Conservation (phyloP, 441 rosid species). For the Arabidopsis lyrata region DNA sequence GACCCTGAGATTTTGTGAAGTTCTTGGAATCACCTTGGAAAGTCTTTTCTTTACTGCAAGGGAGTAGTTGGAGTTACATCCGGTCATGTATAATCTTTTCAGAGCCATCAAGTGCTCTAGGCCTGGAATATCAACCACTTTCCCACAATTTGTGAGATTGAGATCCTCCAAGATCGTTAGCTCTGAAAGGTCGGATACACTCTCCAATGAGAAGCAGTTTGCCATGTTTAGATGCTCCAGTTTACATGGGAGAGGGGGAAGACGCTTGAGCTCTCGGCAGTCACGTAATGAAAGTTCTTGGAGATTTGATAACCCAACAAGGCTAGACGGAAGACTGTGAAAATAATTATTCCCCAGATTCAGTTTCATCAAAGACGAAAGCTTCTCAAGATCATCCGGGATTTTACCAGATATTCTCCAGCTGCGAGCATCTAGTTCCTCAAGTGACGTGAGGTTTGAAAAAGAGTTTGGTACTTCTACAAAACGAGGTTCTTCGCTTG, state of each 20-base stretch:
- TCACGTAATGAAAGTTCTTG: conserved; percentile 49
- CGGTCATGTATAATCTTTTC: conserved; percentile 55
- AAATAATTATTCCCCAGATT: conserved; percentile 59
- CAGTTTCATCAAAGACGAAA: conserved; percentile 50
- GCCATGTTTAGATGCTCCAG: conserved; percentile 49
- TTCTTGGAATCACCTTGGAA: conserved; percentile 55
- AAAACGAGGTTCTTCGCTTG: not conserved
- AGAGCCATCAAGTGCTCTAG: conserved; percentile 52
- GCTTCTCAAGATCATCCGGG: conserved; percentile 66
- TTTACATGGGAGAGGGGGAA: conserved; percentile 67
- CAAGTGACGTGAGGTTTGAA: conserved; percentile 52
- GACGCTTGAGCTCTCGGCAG: conserved; percentile 57
- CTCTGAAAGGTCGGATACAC: conserved; percentile 52
- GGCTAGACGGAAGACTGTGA: conserved; percentile 64
- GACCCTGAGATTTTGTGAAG: not conserved
- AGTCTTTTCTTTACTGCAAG: conserved; percentile 50
- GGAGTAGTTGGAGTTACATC: conserved; percentile 52
- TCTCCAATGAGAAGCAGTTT: conserved; percentile 58
- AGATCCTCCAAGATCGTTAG: conserved; percentile 47
- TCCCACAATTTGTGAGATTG: conserved; percentile 65
- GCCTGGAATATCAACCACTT: conserved; percentile 60
- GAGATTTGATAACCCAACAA: conserved; percentile 59
- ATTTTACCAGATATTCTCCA: conserved; percentile 63
- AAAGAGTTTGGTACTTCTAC: conserved; percentile 55
- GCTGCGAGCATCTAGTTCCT: conserved; percentile 64